These are phyloP conservation scores for Albugo laibachii DNA, from an alignment of 352 stramenopile species.

Conservation along the genomic window DNA sequence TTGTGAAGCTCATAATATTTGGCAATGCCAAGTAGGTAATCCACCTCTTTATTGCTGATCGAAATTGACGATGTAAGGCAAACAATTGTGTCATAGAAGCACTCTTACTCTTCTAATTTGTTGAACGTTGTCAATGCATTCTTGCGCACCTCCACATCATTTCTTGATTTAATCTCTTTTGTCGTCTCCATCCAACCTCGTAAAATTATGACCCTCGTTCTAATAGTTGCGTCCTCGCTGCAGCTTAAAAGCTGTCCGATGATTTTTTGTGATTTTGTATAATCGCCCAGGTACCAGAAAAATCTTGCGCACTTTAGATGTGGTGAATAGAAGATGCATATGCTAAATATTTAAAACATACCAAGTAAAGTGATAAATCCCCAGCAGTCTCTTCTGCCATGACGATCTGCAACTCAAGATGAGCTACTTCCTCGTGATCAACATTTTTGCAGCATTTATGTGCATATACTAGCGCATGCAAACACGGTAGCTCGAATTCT, in stretches of 20 bases:
- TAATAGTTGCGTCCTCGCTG: conserved; percentile 9
- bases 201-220: conserved; percentile 31
- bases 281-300: conserved; percentile 58
- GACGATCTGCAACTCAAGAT: conserved; percentile 56
- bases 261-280: conserved; percentile 41
- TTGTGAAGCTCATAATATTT: conserved; percentile 64
- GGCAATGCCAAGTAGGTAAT: conserved; percentile 45
- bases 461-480: conserved; percentile 57
- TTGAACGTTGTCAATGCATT: conserved; percentile 44
- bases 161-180: conserved; percentile 41
- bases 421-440: conserved; percentile 55
- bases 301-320: conserved; percentile 26
- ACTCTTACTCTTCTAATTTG: conserved; percentile 28
- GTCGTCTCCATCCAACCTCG: conserved; percentile 63
- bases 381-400: conserved; percentile 54
- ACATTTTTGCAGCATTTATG: conserved; percentile 60
- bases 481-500: conserved; percentile 58
- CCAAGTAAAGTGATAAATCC: conserved; percentile 28
- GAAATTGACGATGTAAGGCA: background rate
- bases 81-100: background rate
- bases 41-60: conserved; percentile 35
- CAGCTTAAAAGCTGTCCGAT: conserved; percentile 28
- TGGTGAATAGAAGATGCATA: background rate
- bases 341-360: too few relatives aligned
- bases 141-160: conserved; percentile 35